These are phyloP conservation scores for Urtica urens DNA, from an alignment of 306 rosid genomes.

Conservation along the genomic window DNA sequence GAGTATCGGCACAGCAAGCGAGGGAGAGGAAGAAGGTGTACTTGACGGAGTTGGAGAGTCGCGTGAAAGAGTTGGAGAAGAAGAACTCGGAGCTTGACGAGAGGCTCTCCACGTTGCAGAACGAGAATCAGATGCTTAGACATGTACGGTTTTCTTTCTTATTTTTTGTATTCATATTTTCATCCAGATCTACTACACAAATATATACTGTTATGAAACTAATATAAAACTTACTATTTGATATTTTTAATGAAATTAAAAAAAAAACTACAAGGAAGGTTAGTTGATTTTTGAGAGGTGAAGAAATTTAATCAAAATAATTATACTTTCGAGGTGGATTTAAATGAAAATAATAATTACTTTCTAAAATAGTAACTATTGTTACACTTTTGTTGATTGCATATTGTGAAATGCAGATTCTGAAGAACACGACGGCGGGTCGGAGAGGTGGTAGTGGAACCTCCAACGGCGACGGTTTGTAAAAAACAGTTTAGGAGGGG, in stretches of 20 bases:
- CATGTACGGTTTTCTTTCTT: conserved; percentile 36
- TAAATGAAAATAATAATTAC: no score
- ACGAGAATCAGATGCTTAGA: conserved; percentile 98
- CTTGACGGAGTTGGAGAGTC: conserved; percentile 66
- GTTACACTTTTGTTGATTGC: not conserved
- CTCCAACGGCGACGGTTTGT: conserved; percentile 18
- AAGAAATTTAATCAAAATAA: no score
- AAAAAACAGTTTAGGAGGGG: not conserved
- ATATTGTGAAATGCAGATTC: conserved; percentile 36
- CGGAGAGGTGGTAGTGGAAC: conserved; percentile 48
- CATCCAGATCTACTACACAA: no score
- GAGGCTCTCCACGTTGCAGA: conserved; percentile 76
- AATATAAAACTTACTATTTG: no score
- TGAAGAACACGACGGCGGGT: conserved; percentile 93
- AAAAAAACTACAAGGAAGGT: no score
- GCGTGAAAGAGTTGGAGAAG: conserved; percentile 62
- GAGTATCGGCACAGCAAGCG: conserved; percentile 98
- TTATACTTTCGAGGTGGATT: no score
- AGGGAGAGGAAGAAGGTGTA: conserved; percentile 95
- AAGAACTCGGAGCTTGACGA: conserved; percentile 82
- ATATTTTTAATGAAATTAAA: no score
- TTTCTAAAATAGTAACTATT: no score
- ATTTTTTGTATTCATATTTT: not conserved
- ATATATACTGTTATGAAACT: no score
- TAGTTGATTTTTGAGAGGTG: no score